Conservation (phyloP, 495 filamentous ascomycete genomes). For the Penicillium lagena region DNA sequence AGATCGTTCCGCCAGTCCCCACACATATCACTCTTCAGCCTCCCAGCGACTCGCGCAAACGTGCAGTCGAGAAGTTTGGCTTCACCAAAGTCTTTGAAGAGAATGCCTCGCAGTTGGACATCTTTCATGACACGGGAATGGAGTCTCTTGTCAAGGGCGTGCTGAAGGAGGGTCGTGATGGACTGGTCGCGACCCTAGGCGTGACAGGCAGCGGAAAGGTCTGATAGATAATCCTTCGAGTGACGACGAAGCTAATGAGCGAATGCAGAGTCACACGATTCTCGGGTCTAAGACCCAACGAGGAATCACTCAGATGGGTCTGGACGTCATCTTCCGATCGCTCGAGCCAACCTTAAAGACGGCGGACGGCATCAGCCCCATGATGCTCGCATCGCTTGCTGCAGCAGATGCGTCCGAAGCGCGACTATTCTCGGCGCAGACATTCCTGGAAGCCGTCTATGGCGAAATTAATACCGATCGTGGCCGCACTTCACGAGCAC, state of each 20-base stretch:
- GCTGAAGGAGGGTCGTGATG: slow-evolving; percentile 75
- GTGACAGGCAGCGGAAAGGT: slow-evolving; percentile 98
- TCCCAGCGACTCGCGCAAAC: slow-evolving; percentile 68
- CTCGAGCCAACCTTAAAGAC: slow-evolving; percentile 59
- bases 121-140: slow-evolving; percentile 79
- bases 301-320: slow-evolving; percentile 83
- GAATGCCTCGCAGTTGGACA: slow-evolving; percentile 70
- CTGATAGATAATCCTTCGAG: slow-evolving; percentile 5
- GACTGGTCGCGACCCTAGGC: slow-evolving; percentile 83
- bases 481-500: slow-evolving; percentile 61
- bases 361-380: slow-evolving; percentile 49
- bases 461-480: slow-evolving; percentile 53
- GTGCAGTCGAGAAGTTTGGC: slow-evolving; percentile 86
- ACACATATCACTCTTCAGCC: slow-evolving; percentile 87
- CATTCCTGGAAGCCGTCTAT: slow-evolving; percentile 77
- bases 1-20: slow-evolving; percentile 40
- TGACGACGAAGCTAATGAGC: slow-evolving; percentile 11
- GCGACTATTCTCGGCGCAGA: slow-evolving; percentile 65
- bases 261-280: slow-evolving; percentile 86
- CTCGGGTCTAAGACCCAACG: slow-evolving; percentile 80
- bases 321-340: slow-evolving; percentile 83
- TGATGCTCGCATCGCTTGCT: slow-evolving; percentile 62
- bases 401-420: slow-evolving; percentile 80
- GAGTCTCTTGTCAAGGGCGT: slow-evolving; percentile 73
- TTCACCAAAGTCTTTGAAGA: slow-evolving; percentile 95